Conservation (phyloP, 106 monocot genomes). For the Xerophyta viscosa region DNA sequence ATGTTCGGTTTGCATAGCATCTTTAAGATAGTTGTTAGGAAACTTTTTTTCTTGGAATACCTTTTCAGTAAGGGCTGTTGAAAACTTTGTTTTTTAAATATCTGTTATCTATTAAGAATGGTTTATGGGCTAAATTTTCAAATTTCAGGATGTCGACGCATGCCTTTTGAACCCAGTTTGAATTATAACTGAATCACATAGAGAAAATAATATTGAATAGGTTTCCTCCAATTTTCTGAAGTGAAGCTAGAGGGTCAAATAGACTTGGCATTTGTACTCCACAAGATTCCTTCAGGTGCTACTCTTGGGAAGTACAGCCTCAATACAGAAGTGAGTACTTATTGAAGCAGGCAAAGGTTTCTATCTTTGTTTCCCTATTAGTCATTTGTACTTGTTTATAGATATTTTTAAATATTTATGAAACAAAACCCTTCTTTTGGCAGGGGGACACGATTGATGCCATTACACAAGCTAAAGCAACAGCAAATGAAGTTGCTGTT, state of each 20-base stretch:
- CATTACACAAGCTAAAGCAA: no score
- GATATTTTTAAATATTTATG: background rate
- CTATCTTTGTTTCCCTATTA: background rate
- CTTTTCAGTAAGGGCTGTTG: no score
- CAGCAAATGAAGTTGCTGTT: conserved; percentile 79
- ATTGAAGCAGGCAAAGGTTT: conserved; percentile 87
- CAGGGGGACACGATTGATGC: conserved; percentile 91
- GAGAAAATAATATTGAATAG: conserved; percentile 44
- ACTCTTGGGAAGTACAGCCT: conserved; percentile 36
- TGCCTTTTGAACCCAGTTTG: conserved; percentile 71
- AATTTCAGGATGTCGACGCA: conserved; percentile 81
- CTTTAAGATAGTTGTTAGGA: no score
- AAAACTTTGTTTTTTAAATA: no score
- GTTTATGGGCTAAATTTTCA: background rate
- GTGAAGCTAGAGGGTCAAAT: conserved; percentile 42
- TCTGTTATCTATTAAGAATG: background rate
- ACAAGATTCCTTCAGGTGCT: conserved; percentile 27
- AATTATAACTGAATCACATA: conserved; percentile 79
- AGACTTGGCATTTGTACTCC: conserved; percentile 34
- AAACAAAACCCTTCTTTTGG: conserved; percentile 6
- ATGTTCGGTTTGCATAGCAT: no score
- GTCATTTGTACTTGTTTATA: background rate
- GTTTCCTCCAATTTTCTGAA: conserved; percentile 51
- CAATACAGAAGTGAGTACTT: conserved; percentile 69
- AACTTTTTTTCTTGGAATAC: no score